A percentile compares a stretch with the other conserved stretches of the same genome.
phyloP scores from a whole-genome alignment of 495 filamentous ascomycete species.

The Neurospora tetrasperma region DNA sequence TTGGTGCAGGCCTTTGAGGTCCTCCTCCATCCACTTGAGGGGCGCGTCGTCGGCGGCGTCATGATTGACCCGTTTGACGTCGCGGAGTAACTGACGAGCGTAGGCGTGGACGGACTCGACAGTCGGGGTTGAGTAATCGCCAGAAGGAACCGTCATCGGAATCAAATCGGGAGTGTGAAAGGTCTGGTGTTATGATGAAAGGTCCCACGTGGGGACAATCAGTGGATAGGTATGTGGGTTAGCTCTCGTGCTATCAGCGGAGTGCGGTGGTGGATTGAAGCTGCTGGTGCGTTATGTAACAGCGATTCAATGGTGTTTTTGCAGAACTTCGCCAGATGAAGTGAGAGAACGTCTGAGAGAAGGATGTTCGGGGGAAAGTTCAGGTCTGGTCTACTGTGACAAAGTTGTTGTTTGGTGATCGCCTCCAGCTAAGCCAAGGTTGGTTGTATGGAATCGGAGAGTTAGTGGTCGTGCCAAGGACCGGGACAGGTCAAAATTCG shows the following conservation, averaged over 20 bases:
- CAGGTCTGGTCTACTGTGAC: not conserved
- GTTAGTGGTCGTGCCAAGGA: not conserved
- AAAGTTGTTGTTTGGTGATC: not conserved
- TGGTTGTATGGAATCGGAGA: not conserved
- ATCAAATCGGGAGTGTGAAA: not conserved
- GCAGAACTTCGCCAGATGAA: not conserved
- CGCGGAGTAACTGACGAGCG: slow-evolving; percentile 21
- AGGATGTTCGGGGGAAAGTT: not conserved
- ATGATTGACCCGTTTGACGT: slow-evolving; percentile 10
- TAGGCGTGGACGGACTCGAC: slow-evolving; percentile 35
- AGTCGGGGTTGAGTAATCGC: slow-evolving; percentile 12
- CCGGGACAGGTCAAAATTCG: not conserved
- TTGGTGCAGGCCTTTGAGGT: slow-evolving; percentile 35
- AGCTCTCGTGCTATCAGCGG: not conserved
- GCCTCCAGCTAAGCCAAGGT: not conserved
- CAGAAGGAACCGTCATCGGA: slow-evolving; percentile 13
- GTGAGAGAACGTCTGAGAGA: not conserved
- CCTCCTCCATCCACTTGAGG: slow-evolving; percentile 27
- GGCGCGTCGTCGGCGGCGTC: slow-evolving; percentile 25
- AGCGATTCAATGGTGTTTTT: not conserved
- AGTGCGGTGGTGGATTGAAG: not conserved
- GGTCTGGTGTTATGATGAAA: not conserved
- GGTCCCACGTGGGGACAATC: not conserved
- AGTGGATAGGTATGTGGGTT: not conserved
- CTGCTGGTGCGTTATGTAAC: not conserved